Evolutionary conservation across 225 moss, liverwort and hornwort genomes (phyloP).

Genomic region (Polytrichum formosum): DNA sequence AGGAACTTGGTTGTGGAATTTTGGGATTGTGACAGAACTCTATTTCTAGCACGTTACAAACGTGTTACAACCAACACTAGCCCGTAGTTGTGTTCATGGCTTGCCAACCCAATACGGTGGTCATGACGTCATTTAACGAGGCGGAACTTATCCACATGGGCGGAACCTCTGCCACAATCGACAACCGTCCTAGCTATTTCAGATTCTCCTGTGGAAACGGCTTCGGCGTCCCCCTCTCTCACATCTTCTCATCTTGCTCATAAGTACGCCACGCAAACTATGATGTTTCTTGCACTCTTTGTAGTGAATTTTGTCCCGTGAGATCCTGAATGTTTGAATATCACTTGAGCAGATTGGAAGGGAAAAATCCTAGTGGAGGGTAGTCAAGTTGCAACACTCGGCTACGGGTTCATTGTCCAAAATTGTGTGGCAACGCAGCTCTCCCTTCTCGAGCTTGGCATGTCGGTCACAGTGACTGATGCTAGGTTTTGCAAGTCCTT

Average conservation of each 20-base stretch:
- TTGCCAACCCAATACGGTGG: conserved; percentile 18
- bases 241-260: too few relatives aligned
- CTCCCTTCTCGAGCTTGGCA: background rate
- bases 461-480: conserved; percentile 14
- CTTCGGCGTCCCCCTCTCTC: conserved; percentile 7
- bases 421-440: conserved; percentile 12
- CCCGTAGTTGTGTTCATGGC: conserved; percentile 6
- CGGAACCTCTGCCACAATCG: conserved; percentile 10
- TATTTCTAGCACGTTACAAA: too few relatives aligned
- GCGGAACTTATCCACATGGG: conserved; percentile 18
- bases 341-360: background rate
- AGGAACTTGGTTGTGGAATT: too few relatives aligned
- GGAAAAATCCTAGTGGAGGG: conserved; percentile 12
- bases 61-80: too few relatives aligned
- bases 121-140: conserved; percentile 15
- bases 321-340: background rate
- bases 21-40: too few relatives aligned
- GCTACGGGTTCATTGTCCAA: conserved; percentile 13
- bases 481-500: conserved; percentile 18
- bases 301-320: background rate
- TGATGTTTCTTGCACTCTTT: background rate
- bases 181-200: conserved; percentile 15
- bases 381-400: conserved; percentile 11
- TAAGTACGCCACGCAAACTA: too few relatives aligned
- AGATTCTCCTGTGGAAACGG: conserved; percentile 15